Conservation (phyloP, 495 filamentous ascomycete species). For the Staphylotrichum longicolle region DNA sequence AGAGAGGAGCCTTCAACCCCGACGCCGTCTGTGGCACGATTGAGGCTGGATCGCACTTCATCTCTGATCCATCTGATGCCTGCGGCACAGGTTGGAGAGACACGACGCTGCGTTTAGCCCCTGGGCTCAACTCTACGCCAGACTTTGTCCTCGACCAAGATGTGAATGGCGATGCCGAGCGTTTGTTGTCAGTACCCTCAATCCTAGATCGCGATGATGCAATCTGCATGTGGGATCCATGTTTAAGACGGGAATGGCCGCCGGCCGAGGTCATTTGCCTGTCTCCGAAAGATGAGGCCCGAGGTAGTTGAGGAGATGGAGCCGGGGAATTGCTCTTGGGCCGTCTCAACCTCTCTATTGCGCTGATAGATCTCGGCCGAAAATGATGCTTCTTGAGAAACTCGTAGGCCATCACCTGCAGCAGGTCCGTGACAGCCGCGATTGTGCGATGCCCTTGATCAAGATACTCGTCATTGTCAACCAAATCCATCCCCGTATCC, state of each 20-base stretch:
- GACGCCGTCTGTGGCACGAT: slow-evolving; percentile 19
- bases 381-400: slow-evolving; percentile 69
- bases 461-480: slow-evolving; percentile 35
- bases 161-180: slow-evolving; percentile 49
- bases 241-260: no score
- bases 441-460: slow-evolving; percentile 41
- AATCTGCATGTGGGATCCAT: neutral
- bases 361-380: slow-evolving; percentile 45
- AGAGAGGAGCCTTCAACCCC: slow-evolving; percentile 19
- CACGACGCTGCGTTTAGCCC: neutral
- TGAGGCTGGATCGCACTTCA: neutral
- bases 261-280: no score
- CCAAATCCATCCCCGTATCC: slow-evolving; percentile 14
- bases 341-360: slow-evolving; percentile 24
- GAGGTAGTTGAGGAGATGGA: neutral
- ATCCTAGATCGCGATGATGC: neutral
- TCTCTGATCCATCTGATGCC: no score
- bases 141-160: slow-evolving; percentile 70
- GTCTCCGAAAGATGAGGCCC: neutral
- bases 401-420: slow-evolving; percentile 61
- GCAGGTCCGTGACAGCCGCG: slow-evolving; percentile 53
- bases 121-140: slow-evolving; percentile 25
- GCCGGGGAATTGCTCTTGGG: slow-evolving; percentile 4
- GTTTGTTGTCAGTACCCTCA: neutral
- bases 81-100: neutral